Conservation (phyloP, 2,329 filamentous ascomycete genomes). For the Fusarium subtropicale region DNA sequence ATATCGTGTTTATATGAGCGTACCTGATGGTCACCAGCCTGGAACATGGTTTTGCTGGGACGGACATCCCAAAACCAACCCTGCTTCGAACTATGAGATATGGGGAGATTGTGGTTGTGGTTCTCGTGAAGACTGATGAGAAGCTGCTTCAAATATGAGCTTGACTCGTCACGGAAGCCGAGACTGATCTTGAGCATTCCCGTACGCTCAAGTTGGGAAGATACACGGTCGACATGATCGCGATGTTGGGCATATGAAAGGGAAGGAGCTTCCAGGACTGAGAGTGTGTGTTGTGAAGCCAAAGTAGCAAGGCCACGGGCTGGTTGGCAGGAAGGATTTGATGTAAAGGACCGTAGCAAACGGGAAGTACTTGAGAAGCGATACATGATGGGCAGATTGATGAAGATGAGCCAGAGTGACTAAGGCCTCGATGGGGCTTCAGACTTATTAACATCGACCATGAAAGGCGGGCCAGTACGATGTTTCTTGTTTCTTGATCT, state of each 20-base stretch:
- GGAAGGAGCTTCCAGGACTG: conserved; percentile 26
- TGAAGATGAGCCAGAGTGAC: not conserved
- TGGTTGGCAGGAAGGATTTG: not conserved
- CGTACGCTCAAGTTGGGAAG: conserved; percentile 21
- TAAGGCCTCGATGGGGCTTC: not conserved
- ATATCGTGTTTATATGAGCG: conserved; percentile 41
- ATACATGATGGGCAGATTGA: not conserved
- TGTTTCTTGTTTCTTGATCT: not conserved
- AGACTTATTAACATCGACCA: not conserved
- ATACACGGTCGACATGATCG: conserved; percentile 35
- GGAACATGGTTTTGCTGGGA: conserved; percentile 47
- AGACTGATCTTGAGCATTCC: conserved; percentile 55
- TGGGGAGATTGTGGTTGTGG: conserved; percentile 54
- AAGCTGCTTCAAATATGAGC: conserved; percentile 52
- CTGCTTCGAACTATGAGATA: conserved; percentile 54
- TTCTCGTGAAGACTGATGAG: conserved; percentile 50
- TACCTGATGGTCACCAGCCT: conserved; percentile 51
- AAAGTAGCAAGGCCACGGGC: conserved; percentile 8
- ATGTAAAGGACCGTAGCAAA: not conserved
- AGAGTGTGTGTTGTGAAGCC: conserved; percentile 5
- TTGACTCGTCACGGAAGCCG: conserved; percentile 49
- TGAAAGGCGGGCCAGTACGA: too few species aligned
- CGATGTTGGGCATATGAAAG: conserved; percentile 27
- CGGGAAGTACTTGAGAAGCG: not conserved
- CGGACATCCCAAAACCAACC: conserved; percentile 61